Evolutionary conservation across 192 early-diverging fungal genomes (phyloP), one percentile per base, ranked within the genome.

Genomic region (Entomortierella chlamydospora): DNA sequence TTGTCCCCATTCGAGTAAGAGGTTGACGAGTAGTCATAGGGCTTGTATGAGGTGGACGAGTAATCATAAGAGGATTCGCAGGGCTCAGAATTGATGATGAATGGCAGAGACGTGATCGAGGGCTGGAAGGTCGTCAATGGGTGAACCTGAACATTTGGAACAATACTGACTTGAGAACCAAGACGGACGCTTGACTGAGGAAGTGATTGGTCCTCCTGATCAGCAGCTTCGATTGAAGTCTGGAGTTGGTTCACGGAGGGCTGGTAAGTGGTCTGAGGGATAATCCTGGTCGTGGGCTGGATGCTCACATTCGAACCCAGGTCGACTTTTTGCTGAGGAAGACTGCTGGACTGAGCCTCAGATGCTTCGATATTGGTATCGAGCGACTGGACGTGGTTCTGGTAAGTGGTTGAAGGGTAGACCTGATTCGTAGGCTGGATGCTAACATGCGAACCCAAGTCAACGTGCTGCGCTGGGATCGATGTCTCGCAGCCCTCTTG

Each of bases 71-170:
- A n/a, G n/a, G 55, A 22, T 11, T n/a, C 47, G 23, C 76, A 79
- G 9, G 76, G 76, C 18, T 37, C 68, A 10, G 52, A 25, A 33
- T 79, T 64, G 68, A 79, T 70, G 76, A 65, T 65, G 68, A 79
- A 56, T 10, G 76, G 76, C 20, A 79, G n/a, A 29, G 57, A 61
- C 37, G 57, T 28, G 25, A 79, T 66, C 18, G 76, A 65, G 49
- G 61, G 56, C 52, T 79, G 76, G 68, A 79, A 79, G 28, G 68
- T 70, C n/a, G 76, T 79, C 68, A 70, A 70, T 10, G 76, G 76
- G 2, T 29, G 28, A 20, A 79, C 76, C 6, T 53, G 47, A n/a
- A 79, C 68, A 1, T 39, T 34, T 23, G 76, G 76, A 4, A 39
- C 9, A 28, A 79, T 79, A 12, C 53, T 43, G 51, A 79, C 76